Evolutionary conservation across 306 rosid genomes (phyloP).

Genomic region (Acacia confusa): DNA sequence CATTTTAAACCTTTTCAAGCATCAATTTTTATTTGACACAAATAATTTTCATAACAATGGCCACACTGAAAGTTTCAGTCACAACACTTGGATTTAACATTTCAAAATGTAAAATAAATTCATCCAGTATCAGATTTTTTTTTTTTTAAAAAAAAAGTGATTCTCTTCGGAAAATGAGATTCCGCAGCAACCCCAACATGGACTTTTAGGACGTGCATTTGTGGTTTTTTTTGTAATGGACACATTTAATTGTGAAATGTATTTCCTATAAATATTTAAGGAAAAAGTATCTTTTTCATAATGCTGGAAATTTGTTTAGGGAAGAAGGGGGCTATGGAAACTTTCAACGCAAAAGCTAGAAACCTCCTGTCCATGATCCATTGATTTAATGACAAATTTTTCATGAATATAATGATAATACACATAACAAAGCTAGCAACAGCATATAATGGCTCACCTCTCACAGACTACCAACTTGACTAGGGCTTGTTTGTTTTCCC

Average conservation of each 20-base stretch:
- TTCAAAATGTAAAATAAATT: background rate
- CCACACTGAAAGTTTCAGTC: background rate
- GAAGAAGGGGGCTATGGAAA: background rate
- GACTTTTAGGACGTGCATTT: background rate
- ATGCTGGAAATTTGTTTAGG: background rate
- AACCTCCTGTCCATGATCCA: background rate
- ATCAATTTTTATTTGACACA: background rate
- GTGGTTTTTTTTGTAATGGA: background rate
- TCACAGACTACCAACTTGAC: slow-evolving; percentile 89
- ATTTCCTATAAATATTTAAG: background rate
- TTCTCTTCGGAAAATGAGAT: background rate
- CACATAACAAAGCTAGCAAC: slow-evolving; percentile 16
- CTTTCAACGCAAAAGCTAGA: background rate
- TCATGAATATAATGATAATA: background rate
- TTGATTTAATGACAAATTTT: background rate
- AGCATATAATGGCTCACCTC: slow-evolving; percentile 54
- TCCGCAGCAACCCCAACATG: background rate
- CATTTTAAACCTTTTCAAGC: background rate
- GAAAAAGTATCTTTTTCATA: background rate
- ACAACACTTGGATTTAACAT: background rate
- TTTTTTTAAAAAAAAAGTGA: background rate
- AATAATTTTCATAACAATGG: background rate
- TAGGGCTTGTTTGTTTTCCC: slow-evolving; percentile 91
- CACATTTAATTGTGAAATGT: background rate
- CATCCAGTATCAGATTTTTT: background rate